Evolutionary conservation across 2,329 filamentous ascomycete species (phyloP).

Genomic region (Alternaria alternata): DNA sequence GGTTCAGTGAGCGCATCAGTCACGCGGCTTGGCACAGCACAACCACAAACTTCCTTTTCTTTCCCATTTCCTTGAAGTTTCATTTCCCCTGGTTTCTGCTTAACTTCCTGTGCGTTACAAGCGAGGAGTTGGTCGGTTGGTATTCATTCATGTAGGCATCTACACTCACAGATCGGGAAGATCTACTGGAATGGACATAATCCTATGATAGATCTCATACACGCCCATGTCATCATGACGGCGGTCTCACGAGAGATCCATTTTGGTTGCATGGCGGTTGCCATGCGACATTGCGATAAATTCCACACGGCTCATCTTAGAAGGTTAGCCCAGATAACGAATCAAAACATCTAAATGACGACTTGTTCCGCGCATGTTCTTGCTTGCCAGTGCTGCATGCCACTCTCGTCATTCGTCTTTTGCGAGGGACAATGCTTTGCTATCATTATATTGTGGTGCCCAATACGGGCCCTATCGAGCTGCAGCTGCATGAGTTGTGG

Average conservation of each 20-base stretch:
- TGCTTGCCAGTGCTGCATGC: background rate
- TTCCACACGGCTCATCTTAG: background rate
- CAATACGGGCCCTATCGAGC: constrained; percentile 2
- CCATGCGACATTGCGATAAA: background rate
- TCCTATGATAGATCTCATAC: constrained; percentile 14
- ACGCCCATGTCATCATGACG: background rate
- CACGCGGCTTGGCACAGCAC: background rate
- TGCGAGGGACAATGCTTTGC: constrained; percentile 1
- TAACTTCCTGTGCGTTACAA: constrained; percentile 17
- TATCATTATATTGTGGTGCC: constrained; percentile 2
- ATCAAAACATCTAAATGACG: constrained; percentile 7
- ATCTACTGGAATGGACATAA: constrained; percentile 19
- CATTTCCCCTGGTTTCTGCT: constrained; percentile 4
- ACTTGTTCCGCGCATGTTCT: background rate
- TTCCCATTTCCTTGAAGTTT: constrained; percentile 15
- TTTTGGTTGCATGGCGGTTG: constrained; percentile 5
- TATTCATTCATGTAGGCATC: constrained; percentile 27
- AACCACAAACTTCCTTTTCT: constrained; percentile 6
- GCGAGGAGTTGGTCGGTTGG: constrained; percentile 36
- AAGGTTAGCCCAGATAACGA: constrained; percentile 5
- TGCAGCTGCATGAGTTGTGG: constrained; percentile 6
- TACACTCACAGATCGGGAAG: constrained; percentile 22
- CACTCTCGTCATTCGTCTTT: background rate
- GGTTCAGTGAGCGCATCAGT: constrained; percentile 16
- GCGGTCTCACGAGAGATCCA: constrained; percentile 5